Base-by-base conservation (phyloP, 1,284 basidiomycete species). In the Pyrrhoderma lamaoense region DNA sequence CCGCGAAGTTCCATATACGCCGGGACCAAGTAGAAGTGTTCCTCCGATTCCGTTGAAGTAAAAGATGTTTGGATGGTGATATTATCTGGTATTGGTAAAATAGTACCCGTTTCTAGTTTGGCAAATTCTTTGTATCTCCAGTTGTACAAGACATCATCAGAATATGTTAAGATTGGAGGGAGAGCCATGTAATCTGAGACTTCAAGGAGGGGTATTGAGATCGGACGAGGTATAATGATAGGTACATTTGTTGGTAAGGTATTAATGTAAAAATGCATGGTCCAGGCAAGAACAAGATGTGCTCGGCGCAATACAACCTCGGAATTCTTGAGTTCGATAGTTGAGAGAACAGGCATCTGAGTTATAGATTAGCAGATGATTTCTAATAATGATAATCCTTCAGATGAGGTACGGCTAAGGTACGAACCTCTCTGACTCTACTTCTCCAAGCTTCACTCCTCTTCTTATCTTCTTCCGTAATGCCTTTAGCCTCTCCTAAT, bases 81-180 rank as follows among this genome's bases (percentile, higher is more conserved):
- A 59, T 85, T 84, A 60, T 82, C 61, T 35, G 75, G 65, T 55
- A 78, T 61, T 55, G 74, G 70, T 45, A 58, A 65, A 49, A 56
- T 65, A 61, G 37, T 60, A n/a, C 34, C 35, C 8, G 27, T 35
- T 53, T 23, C 48, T 44, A 25, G 53, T 37, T 21, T 59, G 16
- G 35, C 9, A 11, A 9, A 9, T n/a, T 47, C 58, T 51, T 65
- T 68, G 51, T 79, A 70, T 7, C 70, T 65, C 90, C 91, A 96
- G 63, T 97, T 96, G 72, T 93, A 98, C 5, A 98, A 75, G 2
- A 97, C 93, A 25, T 86, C 88, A 64, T 95, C 93, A 9, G 93
- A 89, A 62, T 96, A 98, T 1, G 93, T 97, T 43, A 95, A 74
- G 39, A 97, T 75, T 0, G 94, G 93, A 0, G 95, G 93, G 1